Evolutionary conservation across 345 rosid genomes (phyloP), one percentile per base, ranked within the genome.

Genomic region (Brassica carinata): DNA sequence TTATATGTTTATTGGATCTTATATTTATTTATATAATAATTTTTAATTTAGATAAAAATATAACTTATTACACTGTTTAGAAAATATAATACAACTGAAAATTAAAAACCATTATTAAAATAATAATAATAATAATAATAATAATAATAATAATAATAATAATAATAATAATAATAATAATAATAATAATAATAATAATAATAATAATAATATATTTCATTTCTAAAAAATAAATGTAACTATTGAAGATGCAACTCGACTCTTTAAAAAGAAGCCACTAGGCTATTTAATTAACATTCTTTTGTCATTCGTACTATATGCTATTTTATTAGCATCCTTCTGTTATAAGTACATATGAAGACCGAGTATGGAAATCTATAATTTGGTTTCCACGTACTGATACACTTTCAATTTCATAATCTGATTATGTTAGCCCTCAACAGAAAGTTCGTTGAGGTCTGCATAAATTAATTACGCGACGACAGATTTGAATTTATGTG

Each of bases 381-480:
- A 38, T 36, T 38, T 38, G 43, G 8, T 38, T 38, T 38, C 38
- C 38, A 34, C 38, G 38, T 34, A 34, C 38, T 34, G 2, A 38
- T 38, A 38, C 43, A 2, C 10, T 38, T n/a, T 53, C 5, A 53
- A 2, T 15, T 51, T 31, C 51, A 74, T 27, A 64, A 40, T 30
- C 19, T 18, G 14, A 31, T 18, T 17, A 31, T 19, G 63, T 51
- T 75, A 66, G n/a, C 64, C 7, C 48, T 17, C 70, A 77, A 71
- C 71, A 26, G 65, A 71, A 77, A 63, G 70, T 71, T 77, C 8
- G 71, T 77, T 77, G 81, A 70, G 18, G n/a, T 69, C 26, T 13
- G 75, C 63, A 77, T 30, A 45, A 48, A 14, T 62, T 77, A 70
- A 31, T 45, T 8, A 38, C 8, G 43, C 10, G 43, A 38, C 43